A percentile compares a stretch with the other conserved stretches of the same genome.
These are phyloP conservation scores for Xylaria nigripes DNA, from an alignment of 495 filamentous ascomycete species.

Conservation along the genomic window DNA sequence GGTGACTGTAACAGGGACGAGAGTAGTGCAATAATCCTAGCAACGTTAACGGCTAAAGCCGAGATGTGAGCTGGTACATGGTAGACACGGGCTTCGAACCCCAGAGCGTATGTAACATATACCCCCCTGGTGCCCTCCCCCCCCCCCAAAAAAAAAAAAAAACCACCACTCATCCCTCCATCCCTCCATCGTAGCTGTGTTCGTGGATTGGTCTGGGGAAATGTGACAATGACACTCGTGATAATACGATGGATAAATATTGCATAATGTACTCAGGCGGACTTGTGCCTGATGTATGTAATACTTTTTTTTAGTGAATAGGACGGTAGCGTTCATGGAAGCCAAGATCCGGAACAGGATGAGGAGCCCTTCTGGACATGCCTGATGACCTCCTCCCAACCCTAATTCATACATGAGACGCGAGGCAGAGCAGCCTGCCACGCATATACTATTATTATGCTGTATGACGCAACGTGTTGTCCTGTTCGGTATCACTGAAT, in stretches of 20 bases:
- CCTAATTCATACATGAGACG: not conserved
- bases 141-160: no score
- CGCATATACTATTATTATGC: no score
- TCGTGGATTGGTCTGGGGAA: not conserved
- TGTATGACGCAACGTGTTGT: not conserved
- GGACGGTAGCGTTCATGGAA: not conserved
- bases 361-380: not conserved
- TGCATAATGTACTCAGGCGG: not conserved
- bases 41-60: constrained; percentile 3
- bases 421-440: not conserved
- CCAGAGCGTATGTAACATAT: not conserved
- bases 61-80: not conserved
- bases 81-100: not conserved
- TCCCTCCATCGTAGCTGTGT: no score
- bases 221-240: not conserved
- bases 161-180: not conserved
- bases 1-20: not conserved
- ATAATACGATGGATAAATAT: not conserved
- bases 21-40: not conserved
- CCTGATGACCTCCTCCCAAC: not conserved
- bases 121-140: not conserved
- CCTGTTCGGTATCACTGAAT: not conserved
- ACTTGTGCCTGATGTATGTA: not conserved
- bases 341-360: not conserved
- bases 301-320: not conserved